Conservation (phyloP, 176 grass and related monocot genomes). For the Luzula sylvatica region DNA sequence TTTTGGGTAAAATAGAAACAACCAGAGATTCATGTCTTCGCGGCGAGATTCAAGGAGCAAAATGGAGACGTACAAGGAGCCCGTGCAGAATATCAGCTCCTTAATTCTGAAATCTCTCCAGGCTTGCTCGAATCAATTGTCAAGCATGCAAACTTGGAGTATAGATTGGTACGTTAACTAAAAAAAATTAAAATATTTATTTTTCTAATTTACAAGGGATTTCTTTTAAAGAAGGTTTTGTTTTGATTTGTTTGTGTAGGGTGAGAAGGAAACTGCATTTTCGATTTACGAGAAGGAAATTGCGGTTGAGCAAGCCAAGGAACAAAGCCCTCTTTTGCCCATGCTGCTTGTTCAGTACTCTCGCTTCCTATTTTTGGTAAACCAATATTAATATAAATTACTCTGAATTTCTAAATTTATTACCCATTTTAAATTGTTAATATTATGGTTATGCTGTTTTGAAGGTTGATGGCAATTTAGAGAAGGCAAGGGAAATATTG, state of each 20-base stretch:
- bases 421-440: too few relatives aligned
- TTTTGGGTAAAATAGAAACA: conserved; percentile 69
- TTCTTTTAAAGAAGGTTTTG: too few relatives aligned
- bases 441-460: conserved; percentile 1
- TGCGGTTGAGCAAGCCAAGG: conserved; percentile 57
- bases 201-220: background rate
- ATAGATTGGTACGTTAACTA: conserved; percentile 45
- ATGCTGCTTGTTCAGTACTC: conserved; percentile 66
- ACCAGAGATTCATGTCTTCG: conserved; percentile 89
- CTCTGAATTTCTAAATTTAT: too few relatives aligned
- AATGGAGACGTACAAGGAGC: conserved; percentile 67
- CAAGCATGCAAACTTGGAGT: conserved; percentile 91
- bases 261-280: conserved; percentile 57
- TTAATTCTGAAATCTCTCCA: conserved; percentile 73
- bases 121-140: conserved; percentile 86
- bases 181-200: background rate
- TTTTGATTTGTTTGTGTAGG: conserved; percentile 32
- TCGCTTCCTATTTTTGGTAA: conserved; percentile 82
- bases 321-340: conserved; percentile 56
- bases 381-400: background rate
- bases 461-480: conserved; percentile 50
- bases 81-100: conserved; percentile 63
- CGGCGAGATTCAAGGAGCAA: conserved; percentile 78
- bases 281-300: conserved; percentile 85
- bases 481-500: conserved; percentile 74